These are phyloP conservation scores for Penicillium hesseltinei DNA, from an alignment of 2,329 filamentous ascomycete genomes.

Conservation along the genomic window DNA sequence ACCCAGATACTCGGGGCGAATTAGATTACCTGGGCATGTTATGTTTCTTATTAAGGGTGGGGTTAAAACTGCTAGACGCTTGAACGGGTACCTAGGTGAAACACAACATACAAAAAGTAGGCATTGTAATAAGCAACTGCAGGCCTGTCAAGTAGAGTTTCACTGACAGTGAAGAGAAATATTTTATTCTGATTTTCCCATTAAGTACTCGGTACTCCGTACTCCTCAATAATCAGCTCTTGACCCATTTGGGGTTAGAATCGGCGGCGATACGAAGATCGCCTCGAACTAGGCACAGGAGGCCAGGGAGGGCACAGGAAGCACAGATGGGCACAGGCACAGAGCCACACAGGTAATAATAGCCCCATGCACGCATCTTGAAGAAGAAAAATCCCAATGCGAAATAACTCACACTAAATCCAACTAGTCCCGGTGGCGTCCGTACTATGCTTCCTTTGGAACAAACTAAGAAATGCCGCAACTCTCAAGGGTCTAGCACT, in stretches of 20 bases:
- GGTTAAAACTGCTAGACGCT: neutral
- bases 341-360: neutral
- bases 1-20: slow-evolving; percentile 20
- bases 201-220: neutral
- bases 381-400: neutral
- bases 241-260: neutral
- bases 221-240: neutral
- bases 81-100: neutral
- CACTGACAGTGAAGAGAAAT: neutral
- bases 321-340: neutral
- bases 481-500: slow-evolving; percentile 7
- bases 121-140: neutral
- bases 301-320: neutral
- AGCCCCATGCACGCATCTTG: neutral
- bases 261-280: neutral
- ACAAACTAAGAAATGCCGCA: slow-evolving; percentile 13
- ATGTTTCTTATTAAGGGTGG: neutral
- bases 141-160: neutral
- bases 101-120: neutral
- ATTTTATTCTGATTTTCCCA: neutral
- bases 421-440: slow-evolving; percentile 10
- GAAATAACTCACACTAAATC: neutral
- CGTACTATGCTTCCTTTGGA: neutral
- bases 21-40: neutral
- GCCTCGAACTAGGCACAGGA: neutral